Percentiles rank a stretch among this genome's conserved stretches.
Conservation (phyloP, 2,329 filamentous ascomycete genomes). For the Colletotrichum sojae region DNA sequence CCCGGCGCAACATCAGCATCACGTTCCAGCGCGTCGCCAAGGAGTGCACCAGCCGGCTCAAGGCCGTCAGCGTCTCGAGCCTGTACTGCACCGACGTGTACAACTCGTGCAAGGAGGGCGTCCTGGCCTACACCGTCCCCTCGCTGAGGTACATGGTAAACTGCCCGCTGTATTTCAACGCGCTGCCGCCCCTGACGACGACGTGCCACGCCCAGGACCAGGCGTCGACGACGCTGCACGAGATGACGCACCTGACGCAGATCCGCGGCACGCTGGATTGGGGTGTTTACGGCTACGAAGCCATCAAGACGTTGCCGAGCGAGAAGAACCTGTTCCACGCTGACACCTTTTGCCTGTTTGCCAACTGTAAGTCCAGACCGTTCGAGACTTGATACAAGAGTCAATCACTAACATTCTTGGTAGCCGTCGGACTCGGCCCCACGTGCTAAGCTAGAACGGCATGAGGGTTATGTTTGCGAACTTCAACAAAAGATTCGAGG, state of each 20-base stretch:
- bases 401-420: not conserved
- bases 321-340: conserved; percentile 41
- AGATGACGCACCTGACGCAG: conserved; percentile 73
- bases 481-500: not conserved
- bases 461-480: not conserved
- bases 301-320: conserved; percentile 21
- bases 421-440: not conserved
- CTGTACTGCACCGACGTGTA: conserved; percentile 74
- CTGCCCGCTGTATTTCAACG: conserved; percentile 72
- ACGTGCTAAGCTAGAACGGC: not conserved
- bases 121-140: conserved; percentile 75
- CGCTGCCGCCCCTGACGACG: conserved; percentile 62
- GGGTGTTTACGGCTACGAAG: conserved; percentile 42
- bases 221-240: conserved; percentile 75
- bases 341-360: conserved; percentile 41
- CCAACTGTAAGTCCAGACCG: conserved; percentile 29
- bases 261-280: conserved; percentile 64
- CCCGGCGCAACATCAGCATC: conserved; percentile 62
- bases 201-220: conserved; percentile 69
- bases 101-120: conserved; percentile 61
- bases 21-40: conserved; percentile 64
- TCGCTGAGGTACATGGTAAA: conserved; percentile 69
- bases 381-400: not conserved
- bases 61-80: conserved; percentile 59
- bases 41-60: conserved; percentile 66